These are phyloP conservation scores for Trichophyton verrucosum DNA, from an alignment of 2,329 filamentous ascomycete genomes.

Conservation along the genomic window DNA sequence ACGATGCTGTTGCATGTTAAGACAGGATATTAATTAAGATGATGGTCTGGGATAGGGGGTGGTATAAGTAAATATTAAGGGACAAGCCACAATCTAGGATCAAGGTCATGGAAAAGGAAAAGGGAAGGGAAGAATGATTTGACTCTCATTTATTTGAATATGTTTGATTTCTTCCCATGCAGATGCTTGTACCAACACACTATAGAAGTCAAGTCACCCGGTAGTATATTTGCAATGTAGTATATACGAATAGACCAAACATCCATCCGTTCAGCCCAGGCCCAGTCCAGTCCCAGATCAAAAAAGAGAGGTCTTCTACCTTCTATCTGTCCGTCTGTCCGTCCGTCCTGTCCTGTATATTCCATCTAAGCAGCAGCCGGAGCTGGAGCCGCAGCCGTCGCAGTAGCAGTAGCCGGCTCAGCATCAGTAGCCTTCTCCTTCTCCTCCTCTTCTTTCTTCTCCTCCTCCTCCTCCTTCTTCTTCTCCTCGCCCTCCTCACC, in stretches of 20 bases:
- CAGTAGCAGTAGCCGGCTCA: neutral
- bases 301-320: neutral
- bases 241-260: neutral
- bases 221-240: neutral
- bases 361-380: too few relatives aligned
- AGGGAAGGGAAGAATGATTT: too few relatives aligned
- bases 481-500: slow-evolving; percentile 17
- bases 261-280: too few relatives aligned
- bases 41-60: neutral
- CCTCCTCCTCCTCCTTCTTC: slow-evolving; percentile 13
- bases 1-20: neutral
- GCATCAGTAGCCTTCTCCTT: neutral
- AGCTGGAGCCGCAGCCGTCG: neutral
- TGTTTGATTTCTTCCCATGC: too few relatives aligned
- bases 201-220: neutral
- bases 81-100: neutral
- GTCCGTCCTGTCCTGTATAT: neutral
- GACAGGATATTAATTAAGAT: neutral
- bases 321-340: neutral
- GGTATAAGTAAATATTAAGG: neutral
- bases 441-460: neutral
- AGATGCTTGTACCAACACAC: neutral
- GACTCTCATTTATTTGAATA: too few relatives aligned
- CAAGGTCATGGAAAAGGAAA: too few relatives aligned
- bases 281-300: neutral